Evolutionary conservation across 2,329 filamentous ascomycete genomes (phyloP).

Genomic region (Clarireedia paspali): DNA sequence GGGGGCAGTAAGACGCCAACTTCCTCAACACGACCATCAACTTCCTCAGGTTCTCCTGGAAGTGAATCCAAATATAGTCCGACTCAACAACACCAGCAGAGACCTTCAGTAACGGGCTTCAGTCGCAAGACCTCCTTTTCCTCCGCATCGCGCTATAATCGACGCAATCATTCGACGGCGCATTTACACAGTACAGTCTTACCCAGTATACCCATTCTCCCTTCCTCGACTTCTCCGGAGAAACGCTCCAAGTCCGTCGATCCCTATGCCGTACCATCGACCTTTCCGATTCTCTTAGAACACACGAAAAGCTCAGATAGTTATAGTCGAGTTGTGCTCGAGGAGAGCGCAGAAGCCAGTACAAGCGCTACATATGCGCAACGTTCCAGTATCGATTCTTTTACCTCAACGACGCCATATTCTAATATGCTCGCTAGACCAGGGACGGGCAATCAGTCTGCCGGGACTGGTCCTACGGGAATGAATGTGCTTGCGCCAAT

Average conservation of each 20-base stretch:
- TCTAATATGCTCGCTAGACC: slow-evolving; percentile 27
- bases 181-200: slow-evolving; percentile 8
- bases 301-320: slow-evolving; percentile 13
- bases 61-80: slow-evolving; percentile 17
- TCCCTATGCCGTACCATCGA: slow-evolving; percentile 12
- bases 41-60: slow-evolving; percentile 19
- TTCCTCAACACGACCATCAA: slow-evolving; percentile 22
- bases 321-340: slow-evolving; percentile 12
- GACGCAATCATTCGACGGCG: slow-evolving; percentile 35
- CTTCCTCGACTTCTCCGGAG: slow-evolving; percentile 13
- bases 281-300: background rate
- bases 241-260: slow-evolving; percentile 15
- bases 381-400: slow-evolving; percentile 13
- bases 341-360: slow-evolving; percentile 12
- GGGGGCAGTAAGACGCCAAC: slow-evolving; percentile 22
- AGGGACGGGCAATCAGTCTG: slow-evolving; percentile 21
- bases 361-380: background rate
- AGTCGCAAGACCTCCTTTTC: slow-evolving; percentile 47
- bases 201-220: background rate
- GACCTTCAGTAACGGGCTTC: slow-evolving; percentile 40
- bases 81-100: slow-evolving; percentile 5
- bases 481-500: slow-evolving; percentile 12
- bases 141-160: slow-evolving; percentile 30
- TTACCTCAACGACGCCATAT: slow-evolving; percentile 23
- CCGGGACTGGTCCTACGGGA: slow-evolving; percentile 13